Percentiles rank a stretch among this genome's conserved stretches.
Evolutionary conservation across 2,329 filamentous ascomycete species (phyloP).

Genomic region (Epichloe gansuensis): DNA sequence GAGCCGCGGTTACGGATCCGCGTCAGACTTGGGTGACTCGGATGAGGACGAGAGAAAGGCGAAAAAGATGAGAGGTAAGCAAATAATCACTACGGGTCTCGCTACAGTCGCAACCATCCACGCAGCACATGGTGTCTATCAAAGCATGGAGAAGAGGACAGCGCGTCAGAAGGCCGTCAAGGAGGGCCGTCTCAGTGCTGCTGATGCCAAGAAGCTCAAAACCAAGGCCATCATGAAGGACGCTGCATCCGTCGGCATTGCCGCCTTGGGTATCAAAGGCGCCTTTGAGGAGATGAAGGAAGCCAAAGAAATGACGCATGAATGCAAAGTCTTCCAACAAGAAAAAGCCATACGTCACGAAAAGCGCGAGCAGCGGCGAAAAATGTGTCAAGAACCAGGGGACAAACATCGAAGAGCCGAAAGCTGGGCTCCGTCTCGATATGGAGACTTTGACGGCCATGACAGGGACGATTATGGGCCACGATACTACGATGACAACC

Average conservation of each 20-base stretch:
- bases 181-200: conserved; percentile 36
- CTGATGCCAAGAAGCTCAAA: conserved; percentile 44
- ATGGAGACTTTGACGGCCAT: conserved; percentile 26
- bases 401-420: conserved; percentile 29
- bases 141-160: conserved; percentile 44
- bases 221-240: conserved; percentile 44
- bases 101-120: conserved; percentile 48
- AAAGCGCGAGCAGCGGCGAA: conserved; percentile 27
- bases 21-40: conserved; percentile 44
- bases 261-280: conserved; percentile 44
- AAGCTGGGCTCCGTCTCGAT: conserved; percentile 29
- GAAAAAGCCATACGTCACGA: conserved; percentile 38
- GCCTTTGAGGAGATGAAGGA: conserved; percentile 44
- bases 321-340: conserved; percentile 34
- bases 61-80: conserved; percentile 50
- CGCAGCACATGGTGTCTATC: conserved; percentile 44
- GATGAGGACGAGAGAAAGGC: conserved; percentile 41
- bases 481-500: conserved; percentile 34
- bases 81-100: conserved; percentile 42
- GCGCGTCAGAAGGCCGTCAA: conserved; percentile 39
- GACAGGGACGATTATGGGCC: conserved; percentile 29
- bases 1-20: conserved; percentile 35
- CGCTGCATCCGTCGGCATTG: conserved; percentile 45
- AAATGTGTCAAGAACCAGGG: conserved; percentile 14
- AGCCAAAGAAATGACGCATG: conserved; percentile 35